Evolutionary conservation across 176 grass and related monocot species (phyloP).

Genomic region (Bothriochloa decipiens): DNA sequence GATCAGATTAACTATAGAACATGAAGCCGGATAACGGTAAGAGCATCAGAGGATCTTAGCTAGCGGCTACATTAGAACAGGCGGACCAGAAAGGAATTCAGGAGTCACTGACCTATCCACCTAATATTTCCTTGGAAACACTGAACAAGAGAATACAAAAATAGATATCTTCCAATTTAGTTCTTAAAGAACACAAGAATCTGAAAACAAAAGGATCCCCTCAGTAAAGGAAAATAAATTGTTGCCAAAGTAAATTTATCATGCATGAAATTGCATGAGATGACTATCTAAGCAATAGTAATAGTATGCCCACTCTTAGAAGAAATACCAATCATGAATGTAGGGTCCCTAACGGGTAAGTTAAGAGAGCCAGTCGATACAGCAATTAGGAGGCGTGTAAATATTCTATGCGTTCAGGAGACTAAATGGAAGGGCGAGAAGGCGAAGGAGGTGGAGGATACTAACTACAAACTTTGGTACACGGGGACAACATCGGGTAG

Average conservation of each 20-base stretch:
- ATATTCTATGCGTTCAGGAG: too few relatives aligned
- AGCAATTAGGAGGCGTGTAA: too few relatives aligned
- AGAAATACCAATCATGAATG: conserved; percentile 10
- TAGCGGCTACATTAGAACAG: background rate
- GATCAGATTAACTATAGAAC: background rate
- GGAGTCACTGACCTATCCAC: background rate
- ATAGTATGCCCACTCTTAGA: background rate
- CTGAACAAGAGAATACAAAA: background rate
- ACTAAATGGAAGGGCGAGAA: too few relatives aligned
- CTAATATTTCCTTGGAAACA: background rate
- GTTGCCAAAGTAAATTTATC: conserved; percentile 2
- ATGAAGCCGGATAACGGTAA: conserved; percentile 7
- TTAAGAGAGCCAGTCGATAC: too few relatives aligned
- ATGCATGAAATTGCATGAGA: conserved; percentile 23
- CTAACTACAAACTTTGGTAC: too few relatives aligned
- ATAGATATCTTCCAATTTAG: background rate
- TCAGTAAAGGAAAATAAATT: background rate
- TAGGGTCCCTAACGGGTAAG: too few relatives aligned
- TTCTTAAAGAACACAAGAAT: background rate
- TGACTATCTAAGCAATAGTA: conserved; percentile 4
- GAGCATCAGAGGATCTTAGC: background rate
- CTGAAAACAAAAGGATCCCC: background rate
- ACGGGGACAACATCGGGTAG: too few relatives aligned
- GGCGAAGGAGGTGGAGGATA: too few relatives aligned
- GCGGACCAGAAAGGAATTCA: background rate